Conservation (phyloP, 2,329 filamentous ascomycete genomes). For the Fusarium austroafricanum region DNA sequence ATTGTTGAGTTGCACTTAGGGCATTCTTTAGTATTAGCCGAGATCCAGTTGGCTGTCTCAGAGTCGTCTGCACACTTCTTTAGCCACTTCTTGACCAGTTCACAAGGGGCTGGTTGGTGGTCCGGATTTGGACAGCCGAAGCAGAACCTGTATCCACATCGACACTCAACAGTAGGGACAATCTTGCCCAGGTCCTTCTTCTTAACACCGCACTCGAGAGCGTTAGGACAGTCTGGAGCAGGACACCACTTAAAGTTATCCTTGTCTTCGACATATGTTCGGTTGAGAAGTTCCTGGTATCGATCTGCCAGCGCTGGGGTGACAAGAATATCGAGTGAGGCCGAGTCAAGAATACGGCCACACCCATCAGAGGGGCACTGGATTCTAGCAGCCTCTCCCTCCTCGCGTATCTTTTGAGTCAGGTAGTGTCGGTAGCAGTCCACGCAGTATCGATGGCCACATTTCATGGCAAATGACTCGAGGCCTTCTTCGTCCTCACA, state of each 20-base stretch:
- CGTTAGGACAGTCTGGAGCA: conserved; percentile 95
- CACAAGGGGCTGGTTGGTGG: conserved; percentile 93
- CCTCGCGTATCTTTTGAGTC: conserved; percentile 90
- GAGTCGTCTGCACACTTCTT: conserved; percentile 99
- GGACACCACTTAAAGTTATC: conserved; percentile 98
- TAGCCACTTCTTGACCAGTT: conserved; percentile 92
- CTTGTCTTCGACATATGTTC: conserved; percentile 97
- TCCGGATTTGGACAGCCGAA: conserved; percentile 92
- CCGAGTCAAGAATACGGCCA: conserved; percentile 89
- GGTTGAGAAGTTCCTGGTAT: conserved; percentile 87
- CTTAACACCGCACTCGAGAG: conserved; percentile 88
- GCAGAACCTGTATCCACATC: conserved; percentile 89
- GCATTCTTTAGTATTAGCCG: conserved; percentile 98
- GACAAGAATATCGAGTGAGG: conserved; percentile 83
- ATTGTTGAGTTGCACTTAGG: conserved; percentile 97
- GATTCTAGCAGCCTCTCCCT: conserved; percentile 94
- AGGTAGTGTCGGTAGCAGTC: conserved; percentile 94
- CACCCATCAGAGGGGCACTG: conserved; percentile 92
- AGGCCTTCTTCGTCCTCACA: conserved; percentile 86
- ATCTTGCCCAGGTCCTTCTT: conserved; percentile 85
- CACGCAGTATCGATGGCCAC: conserved; percentile 91
- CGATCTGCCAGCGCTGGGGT: conserved; percentile 66
- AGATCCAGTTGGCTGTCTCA: conserved; percentile 99
- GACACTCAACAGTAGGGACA: conserved; percentile 90
- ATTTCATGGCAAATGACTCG: conserved; percentile 92